Percentiles rank a stretch among this genome's conserved stretches.
These are phyloP conservation scores for Metarhizium sp. DNA, from an alignment of 2,329 filamentous ascomycete species.

Conservation along the genomic window DNA sequence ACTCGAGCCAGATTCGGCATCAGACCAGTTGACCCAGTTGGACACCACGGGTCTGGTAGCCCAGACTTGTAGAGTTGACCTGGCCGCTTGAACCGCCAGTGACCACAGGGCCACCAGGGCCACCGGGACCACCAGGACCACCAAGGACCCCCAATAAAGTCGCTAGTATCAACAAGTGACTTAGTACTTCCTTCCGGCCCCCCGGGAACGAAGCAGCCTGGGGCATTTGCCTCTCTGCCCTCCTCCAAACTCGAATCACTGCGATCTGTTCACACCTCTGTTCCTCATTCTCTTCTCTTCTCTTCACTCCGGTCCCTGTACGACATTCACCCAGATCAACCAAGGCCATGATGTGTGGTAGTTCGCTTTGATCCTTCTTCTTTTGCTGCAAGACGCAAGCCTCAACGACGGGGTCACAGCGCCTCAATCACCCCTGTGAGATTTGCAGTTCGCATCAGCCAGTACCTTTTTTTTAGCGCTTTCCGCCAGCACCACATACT, in stretches of 20 bases:
- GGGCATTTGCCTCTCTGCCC: conserved; percentile 5
- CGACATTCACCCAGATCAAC: conserved; percentile 4
- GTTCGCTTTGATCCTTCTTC: conserved; percentile 10
- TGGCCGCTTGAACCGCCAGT: too few species aligned
- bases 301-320: conserved; percentile 4
- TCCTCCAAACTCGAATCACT: conserved; percentile 1
- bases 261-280: conserved; percentile 5
- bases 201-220: conserved; percentile 7
- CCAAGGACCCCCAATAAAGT: conserved; percentile 1
- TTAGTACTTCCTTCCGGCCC: conserved; percentile 3
- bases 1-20: not conserved
- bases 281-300: not conserved
- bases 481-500: conserved; percentile 1
- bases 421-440: conserved; percentile 6
- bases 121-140: too few species aligned
- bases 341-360: conserved; percentile 8
- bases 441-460: conserved; percentile 4
- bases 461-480: not conserved
- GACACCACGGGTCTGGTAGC: too few species aligned
- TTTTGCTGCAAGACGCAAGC: conserved; percentile 8
- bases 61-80: too few species aligned
- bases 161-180: not conserved
- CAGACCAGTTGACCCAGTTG: too few species aligned
- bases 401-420: conserved; percentile 6
- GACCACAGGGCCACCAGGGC: too few species aligned